Percentiles rank a stretch among this genome's conserved stretches.
phyloP scores from a whole-genome alignment of 2,329 filamentous ascomycete species.

The Colletotrichum tanaceti region DNA sequence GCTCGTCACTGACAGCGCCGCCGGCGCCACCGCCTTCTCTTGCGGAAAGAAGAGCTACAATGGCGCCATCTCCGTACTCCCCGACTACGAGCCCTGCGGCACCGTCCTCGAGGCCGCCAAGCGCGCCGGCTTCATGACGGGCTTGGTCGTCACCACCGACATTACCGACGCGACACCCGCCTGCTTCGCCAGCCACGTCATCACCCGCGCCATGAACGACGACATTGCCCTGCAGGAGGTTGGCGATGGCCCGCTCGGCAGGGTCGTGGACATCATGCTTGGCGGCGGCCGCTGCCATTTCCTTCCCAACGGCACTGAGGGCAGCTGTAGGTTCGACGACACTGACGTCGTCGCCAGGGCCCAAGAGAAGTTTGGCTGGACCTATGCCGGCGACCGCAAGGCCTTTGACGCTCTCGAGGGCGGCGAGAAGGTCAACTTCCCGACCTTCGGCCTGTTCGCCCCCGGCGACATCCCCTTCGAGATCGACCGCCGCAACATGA shows the following conservation, averaged over 20 bases:
- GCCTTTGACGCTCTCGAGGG: slow-evolving; percentile 80
- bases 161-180: slow-evolving; percentile 97
- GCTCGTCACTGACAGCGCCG: slow-evolving; percentile 93
- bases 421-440: slow-evolving; percentile 77
- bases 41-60: slow-evolving; percentile 97
- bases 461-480: slow-evolving; percentile 88
- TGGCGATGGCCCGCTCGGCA: slow-evolving; percentile 86
- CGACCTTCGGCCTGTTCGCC: slow-evolving; percentile 88
- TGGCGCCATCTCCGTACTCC: slow-evolving; percentile 90
- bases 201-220: slow-evolving; percentile 83
- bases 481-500: slow-evolving; percentile 84
- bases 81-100: slow-evolving; percentile 87
- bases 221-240: slow-evolving; percentile 93
- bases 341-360: slow-evolving; percentile 81
- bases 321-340: slow-evolving; percentile 84
- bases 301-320: slow-evolving; percentile 80
- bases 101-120: slow-evolving; percentile 95
- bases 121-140: slow-evolving; percentile 89
- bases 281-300: slow-evolving; percentile 96
- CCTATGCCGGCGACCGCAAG: slow-evolving; percentile 77
- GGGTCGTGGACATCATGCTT: slow-evolving; percentile 90
- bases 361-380: slow-evolving; percentile 80
- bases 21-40: slow-evolving; percentile 96
- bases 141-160: slow-evolving; percentile 92
- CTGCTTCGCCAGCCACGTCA: slow-evolving; percentile 91